Evolutionary conservation across 164 flowering plant genomes (phyloP), one percentile per base, ranked within the genome.

Genomic region (Kalanchoe fedtschenkoi): DNA sequence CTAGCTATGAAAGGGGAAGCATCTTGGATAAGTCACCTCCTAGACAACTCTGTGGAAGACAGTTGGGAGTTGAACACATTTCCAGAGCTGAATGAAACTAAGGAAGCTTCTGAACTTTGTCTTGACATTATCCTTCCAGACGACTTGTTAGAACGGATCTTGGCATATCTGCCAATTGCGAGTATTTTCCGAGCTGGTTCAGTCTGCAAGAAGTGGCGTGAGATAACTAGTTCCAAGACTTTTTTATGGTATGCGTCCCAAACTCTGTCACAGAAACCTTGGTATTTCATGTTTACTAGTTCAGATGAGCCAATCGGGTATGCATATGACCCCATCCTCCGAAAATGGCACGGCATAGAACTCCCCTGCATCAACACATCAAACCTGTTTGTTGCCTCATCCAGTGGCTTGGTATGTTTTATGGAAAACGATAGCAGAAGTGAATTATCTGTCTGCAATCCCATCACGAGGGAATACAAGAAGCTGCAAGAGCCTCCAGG

Each of bases 251-350:
- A 83, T 56, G 74, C 68, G 29, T 75, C 89, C 0, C 66, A 70
- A 60, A 68, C 51, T 13, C 60, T 72, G 7, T 51, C 84, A 5
- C 95, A 83, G 39, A 84, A 79, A 43, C 97, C 98, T 5, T 92
- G 97, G 97, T 92, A 92, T 71, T 92, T 78, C 69, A 92, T 92
- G 98, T 92, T 92, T 69, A 92, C 86, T 1, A 79, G 81, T 73
- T 75, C 83, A 22, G 88, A 85, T 62, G 96, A 89, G 9, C 80
- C 93, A 4, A 58, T 63, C 44, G 98, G 98, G 13, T 86, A 87
- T 70, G 88, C 95, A 1, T 92, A 76, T 75, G 98, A 92, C 71
- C 91, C 98, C 19, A 57, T 74, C 43, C 83, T 83, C 51, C 73
- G 77, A 34, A 92, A 88, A 66, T 92, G 98, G 98, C 80, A 89